Base-by-base conservation (phyloP, 2,329 filamentous ascomycete species). In the Alternaria incomplexa region DNA sequence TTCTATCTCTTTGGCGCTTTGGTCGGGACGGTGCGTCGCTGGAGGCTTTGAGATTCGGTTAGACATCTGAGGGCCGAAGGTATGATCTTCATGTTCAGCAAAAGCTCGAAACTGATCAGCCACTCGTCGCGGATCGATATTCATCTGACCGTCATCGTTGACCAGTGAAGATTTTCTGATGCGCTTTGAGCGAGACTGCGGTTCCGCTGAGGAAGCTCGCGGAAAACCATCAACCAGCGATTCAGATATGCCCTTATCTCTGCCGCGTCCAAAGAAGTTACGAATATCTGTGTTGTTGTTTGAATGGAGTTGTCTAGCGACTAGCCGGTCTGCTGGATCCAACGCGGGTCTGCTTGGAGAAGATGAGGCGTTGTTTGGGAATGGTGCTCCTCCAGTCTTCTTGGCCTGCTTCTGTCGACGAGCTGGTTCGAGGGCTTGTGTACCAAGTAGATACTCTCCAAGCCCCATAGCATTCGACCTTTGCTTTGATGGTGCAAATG, bases 401-500 rank as follows among this genome's bases (percentile, higher is more conserved):
- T 44, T 56, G 12, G 23, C 6, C 8, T 50, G 57, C 22, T 61
- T 69, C 30, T 48, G 65, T n/a, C 36, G 43, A 46, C 28, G 48
- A 53, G 61, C 17, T 3, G 22, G 12, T 13, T 62, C 48, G 12
- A 40, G 40, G 10, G 51, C 17, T n/a, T 43, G 44, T 13, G 55
- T 28, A 2, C 56, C 57, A 45, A 51, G 61, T 61, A 70, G 63
- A 8, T 63, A 60, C 20, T 71, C 64, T 11, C 72, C 65, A 25
- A 75, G 72, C 68, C 72, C 75, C 9, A 54, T 62, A 13, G 72
- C 67, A n/a, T 66, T 50, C 6, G 45, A 45, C 11, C 50, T 30
- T 44, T 55, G 61, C 23, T 70, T 48, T 25, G 74, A 77, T 25
- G 70, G 67, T 6, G 73, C 63, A 54, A 78, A 80, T 3, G 77